Base-by-base conservation (phyloP, 768 basidiomycete genomes). In the Suillus tomentosus region DNA sequence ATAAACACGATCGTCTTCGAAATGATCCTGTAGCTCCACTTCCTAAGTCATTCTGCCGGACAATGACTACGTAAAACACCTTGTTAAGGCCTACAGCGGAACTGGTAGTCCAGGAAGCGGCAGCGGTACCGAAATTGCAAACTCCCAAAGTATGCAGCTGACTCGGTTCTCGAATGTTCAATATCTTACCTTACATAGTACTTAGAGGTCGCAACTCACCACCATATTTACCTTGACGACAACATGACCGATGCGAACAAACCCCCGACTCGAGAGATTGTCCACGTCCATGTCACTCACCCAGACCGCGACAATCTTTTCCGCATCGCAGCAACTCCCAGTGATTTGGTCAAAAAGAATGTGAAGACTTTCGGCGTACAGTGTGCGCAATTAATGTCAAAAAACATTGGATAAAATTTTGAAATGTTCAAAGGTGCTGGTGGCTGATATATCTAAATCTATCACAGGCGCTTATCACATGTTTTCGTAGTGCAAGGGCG, bases 351-450 rank as follows among this genome's bases (percentile, higher is more conserved):
- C 48, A 70, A 64, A 51, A 54, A 62, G 19, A 64, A 59, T 48
- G 58, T 56, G 13, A 63, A 50, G 11, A 15, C 62, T 4, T 45
- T 63, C 5, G 60, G 63, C 31, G n/a, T 45, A 7, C 54, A 63
- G 31, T 70, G 68, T 40, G 67, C 68, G 7, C 63, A 69, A n/a
- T n/a, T n/a, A n/a, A 8, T 70, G 69, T 56, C 63, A 9, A 15
- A 67, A 55, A 13, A 14, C 27, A 13, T 60, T 60, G 11, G 62
- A 39, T 4, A 68, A 65, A 36, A 34, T 65, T 58, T 45, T 58
- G 58, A 69, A 57, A 14, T 70, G 66, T 34, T 43, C 64, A 57
- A 67, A 62, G 40, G 68, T 65, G 50, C 55, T 37, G 2, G 60
- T 19, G 24, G 14, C 17, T 27, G 3, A 5, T 8, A 36, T 50